A percentile compares a stretch with the other conserved stretches of the same genome.
Conservation (phyloP, 2,329 filamentous ascomycete species). For the Colletotrichum acutatum region DNA sequence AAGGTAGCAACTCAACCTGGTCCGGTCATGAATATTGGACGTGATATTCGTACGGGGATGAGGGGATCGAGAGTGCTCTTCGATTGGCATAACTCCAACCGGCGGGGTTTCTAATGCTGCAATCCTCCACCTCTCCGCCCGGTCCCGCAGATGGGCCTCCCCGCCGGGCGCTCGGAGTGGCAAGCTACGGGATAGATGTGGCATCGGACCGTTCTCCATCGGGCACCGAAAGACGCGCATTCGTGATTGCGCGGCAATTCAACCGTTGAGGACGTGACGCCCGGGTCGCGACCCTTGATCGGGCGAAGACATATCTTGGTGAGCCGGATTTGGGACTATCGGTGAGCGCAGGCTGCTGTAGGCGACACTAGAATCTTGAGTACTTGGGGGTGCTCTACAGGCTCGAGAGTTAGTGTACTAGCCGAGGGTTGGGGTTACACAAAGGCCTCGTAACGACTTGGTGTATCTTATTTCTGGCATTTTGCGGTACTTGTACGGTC, state of each 20-base stretch:
- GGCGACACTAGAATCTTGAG: neutral
- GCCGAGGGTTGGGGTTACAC: conserved; percentile 25
- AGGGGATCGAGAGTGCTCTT: neutral
- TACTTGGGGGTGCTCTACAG: neutral
- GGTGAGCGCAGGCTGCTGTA: conserved; percentile 16
- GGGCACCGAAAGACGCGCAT: conserved; percentile 9
- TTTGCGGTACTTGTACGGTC: neutral
- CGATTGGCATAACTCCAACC: neutral
- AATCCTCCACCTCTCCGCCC: conserved; percentile 3
- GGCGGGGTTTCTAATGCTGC: conserved; percentile 5
- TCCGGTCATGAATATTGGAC: neutral
- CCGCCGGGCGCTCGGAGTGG: conserved; percentile 13
- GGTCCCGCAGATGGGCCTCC: conserved; percentile 13
- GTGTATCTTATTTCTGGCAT: neutral
- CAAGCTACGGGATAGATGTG: conserved; percentile 3
- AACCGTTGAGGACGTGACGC: neutral
- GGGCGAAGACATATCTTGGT: conserved; percentile 18
- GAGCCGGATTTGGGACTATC: neutral
- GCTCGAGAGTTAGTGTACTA: neutral
- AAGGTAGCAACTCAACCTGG: conserved; percentile 1
- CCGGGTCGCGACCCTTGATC: conserved; percentile 6
- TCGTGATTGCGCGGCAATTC: conserved; percentile 2
- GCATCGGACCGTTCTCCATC: conserved; percentile 11
- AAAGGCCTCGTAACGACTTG: neutral
- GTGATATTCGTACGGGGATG: neutral